Base-by-base conservation (phyloP, 179 eudicot genomes). In the Camellia oleifera region DNA sequence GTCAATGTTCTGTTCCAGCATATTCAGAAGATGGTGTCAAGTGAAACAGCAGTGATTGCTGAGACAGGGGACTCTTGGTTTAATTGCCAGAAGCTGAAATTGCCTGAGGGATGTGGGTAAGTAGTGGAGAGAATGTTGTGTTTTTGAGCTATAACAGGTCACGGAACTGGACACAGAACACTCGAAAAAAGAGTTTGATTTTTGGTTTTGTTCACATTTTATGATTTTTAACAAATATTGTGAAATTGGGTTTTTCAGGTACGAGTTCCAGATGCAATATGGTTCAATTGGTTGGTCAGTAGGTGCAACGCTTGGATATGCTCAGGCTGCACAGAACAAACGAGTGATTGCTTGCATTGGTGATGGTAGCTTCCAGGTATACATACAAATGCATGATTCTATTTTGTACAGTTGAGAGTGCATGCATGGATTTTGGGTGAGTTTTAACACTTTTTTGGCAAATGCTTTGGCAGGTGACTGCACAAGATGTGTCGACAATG, bases 241-340 rank as follows among this genome's bases (percentile, higher is more conserved):
- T 86, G 90, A 58, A 89, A 84, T 81, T 89, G 91, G 74, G 86
- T 81, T 77, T 86, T 88, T 65, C 90, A 89, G 92, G 90, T 89
- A 80, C 65, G 97, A 93, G 77, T 91, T 93, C 78, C 95, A 93
- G 64, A 93, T 93, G 97, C 97, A 91, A 75, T 91, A 93, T 81
- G 97, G 94, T 52, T 93, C 97, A 20, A 93, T 93, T 72, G 97
- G 97, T 32, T 93, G 97, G 97, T 91, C 97, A 2, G 97, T 94
- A 1, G 98, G 98, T 26, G 97, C 98, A 13, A 90, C 97, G 54
- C 94, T 94, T 69, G 98, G 98, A 14, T 94, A 94, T 85, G 98
- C 98, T 2, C 97, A 94, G 83, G 97, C 92, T 60, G 91, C 86
- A 0, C 83, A 86, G 23, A 83, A 90, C 65, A 94, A 92, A 83